phyloP scores from a whole-genome alignment of 352 stramenopile genomes.

The Phytophthora parvispora region DNA sequence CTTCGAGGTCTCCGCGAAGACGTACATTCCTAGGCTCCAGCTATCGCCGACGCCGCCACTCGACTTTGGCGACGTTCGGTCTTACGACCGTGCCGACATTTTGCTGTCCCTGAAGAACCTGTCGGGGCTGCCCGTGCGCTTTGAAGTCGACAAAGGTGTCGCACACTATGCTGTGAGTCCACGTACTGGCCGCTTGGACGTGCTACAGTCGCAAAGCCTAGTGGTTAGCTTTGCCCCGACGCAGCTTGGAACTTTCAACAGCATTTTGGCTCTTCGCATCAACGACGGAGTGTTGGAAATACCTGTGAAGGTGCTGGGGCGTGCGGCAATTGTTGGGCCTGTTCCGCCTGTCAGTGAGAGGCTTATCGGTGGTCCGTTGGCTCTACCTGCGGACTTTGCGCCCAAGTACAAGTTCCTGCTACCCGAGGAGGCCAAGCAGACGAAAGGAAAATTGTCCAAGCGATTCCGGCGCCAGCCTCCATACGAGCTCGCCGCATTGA shows the following conservation, averaged over 20 bases:
- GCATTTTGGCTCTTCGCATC: slow-evolving; percentile 49
- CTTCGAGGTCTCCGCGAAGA: slow-evolving; percentile 76
- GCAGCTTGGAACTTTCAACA: slow-evolving; percentile 86
- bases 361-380: slow-evolving; percentile 67
- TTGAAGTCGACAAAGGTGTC: slow-evolving; percentile 60
- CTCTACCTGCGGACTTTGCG: slow-evolving; percentile 87
- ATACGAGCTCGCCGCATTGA: slow-evolving; percentile 69
- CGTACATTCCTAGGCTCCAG: slow-evolving; percentile 60
- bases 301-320: slow-evolving; percentile 72
- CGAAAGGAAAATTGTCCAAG: slow-evolving; percentile 58
- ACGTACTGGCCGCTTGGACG: slow-evolving; percentile 72
- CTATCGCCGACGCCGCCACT: slow-evolving; percentile 51
- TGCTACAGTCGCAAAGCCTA: slow-evolving; percentile 90
- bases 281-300: slow-evolving; percentile 62
- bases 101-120: slow-evolving; percentile 88
- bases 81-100: slow-evolving; percentile 85
- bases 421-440: slow-evolving; percentile 72
- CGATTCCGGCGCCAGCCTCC: slow-evolving; percentile 71
- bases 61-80: slow-evolving; percentile 90
- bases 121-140: slow-evolving; percentile 71
- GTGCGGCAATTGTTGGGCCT: slow-evolving; percentile 59
- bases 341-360: slow-evolving; percentile 37
- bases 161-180: slow-evolving; percentile 87
- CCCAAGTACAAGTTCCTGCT: slow-evolving; percentile 93
- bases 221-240: slow-evolving; percentile 91